Base-by-base conservation (phyloP, 495 filamentous ascomycete genomes). In the Podospora sp. region DNA sequence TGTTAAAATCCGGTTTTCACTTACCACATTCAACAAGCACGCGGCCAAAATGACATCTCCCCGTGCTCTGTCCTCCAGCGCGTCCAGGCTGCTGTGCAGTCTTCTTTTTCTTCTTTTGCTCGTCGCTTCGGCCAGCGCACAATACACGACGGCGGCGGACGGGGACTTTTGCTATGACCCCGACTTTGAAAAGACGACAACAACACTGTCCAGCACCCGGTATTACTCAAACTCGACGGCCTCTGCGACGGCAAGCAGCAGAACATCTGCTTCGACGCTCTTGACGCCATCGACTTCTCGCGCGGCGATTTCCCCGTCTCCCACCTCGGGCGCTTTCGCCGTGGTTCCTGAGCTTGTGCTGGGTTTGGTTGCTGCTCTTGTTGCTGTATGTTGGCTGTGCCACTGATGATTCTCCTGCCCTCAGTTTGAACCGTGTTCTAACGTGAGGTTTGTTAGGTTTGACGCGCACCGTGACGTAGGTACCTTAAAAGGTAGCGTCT, bases 161-260 rank as follows among this genome's bases (percentile, higher is more conserved):
- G 52, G 52, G 7, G 52, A 55, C 20, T 26, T 4, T n/a, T 55
- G 52, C 52, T 55, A 22, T n/a, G 52, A 55, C 52, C 52, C 52
- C 52, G 52, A 52, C 12, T 52, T 22, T 22, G 49, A 52, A 12
- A n/a, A 5, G 4, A 52, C 49, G 18, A 52, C 49, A 5, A 52
- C 49, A 5, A 52, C 49, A 5, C 5, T 16, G 4, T 52, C 49
- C 18, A 4, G 4, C 29, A 33, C 29, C 8, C 29, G 29, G 8
- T 33, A 22, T 2, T 55, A 55, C n/a, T 55, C 52, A 11, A 55
- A 55, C 52, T 55, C 52, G 49, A 52, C 49, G 18, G 49, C 21
- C 2, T 24, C 52, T 11, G 8, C 20, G n/a, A 55, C 52, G 2
- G 4, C 20, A 4, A n/a, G 6, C 18, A n/a, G n/a, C 16, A 55